Percentiles rank a stretch among this genome's conserved stretches.
These are phyloP conservation scores for Penicillium chermesinum DNA, from an alignment of 495 filamentous ascomycete species.

Conservation along the genomic window DNA sequence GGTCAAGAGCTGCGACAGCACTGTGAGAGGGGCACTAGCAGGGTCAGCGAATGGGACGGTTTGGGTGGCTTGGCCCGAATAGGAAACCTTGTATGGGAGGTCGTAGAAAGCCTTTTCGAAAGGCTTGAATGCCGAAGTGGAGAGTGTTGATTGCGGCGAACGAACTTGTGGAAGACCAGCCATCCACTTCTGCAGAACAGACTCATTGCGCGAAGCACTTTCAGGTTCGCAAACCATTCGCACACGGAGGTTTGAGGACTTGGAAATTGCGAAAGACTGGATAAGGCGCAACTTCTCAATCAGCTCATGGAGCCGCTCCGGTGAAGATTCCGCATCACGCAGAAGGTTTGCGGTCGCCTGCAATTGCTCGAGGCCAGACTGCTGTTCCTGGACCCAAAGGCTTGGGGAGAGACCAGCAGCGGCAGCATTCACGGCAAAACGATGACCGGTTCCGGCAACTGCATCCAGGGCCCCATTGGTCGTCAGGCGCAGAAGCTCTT, in stretches of 20 bases:
- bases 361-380: constrained; percentile 78
- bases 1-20: constrained; percentile 89
- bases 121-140: constrained; percentile 29
- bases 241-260: constrained; percentile 55
- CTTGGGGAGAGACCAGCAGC: constrained; percentile 70
- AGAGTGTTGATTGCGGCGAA: constrained; percentile 30
- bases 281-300: constrained; percentile 85
- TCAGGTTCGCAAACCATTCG: constrained; percentile 83
- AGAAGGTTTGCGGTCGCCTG: constrained; percentile 69
- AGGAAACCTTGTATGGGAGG: constrained; percentile 95
- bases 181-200: constrained; percentile 67
- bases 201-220: constrained; percentile 63
- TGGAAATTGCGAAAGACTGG: constrained; percentile 65
- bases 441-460: constrained; percentile 81
- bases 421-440: constrained; percentile 76
- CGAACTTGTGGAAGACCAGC: constrained; percentile 46
- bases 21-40: constrained; percentile 70
- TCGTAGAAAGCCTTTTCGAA: constrained; percentile 80
- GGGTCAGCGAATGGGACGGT: constrained; percentile 80
- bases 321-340: constrained; percentile 47
- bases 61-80: constrained; percentile 71
- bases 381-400: constrained; percentile 70
- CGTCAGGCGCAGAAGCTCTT: constrained; percentile 75
- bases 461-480: constrained; percentile 88
- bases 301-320: constrained; percentile 64